Evolutionary conservation across 2,329 filamentous ascomycete species (phyloP).

Genomic region (Cryphonectria parasitica): DNA sequence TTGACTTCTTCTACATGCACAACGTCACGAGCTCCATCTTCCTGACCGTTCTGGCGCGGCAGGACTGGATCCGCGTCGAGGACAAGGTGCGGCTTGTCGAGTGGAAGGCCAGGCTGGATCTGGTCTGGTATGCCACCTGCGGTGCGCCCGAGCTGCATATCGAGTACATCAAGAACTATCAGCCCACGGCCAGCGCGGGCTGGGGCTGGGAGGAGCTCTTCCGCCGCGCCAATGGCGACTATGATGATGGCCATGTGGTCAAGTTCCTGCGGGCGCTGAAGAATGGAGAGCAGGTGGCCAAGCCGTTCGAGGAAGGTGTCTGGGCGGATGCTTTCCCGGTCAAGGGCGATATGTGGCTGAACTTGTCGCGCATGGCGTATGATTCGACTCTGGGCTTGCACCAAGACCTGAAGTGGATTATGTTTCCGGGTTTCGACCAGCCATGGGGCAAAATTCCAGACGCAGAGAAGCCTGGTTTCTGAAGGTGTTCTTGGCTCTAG

Average conservation of each 20-base stretch:
- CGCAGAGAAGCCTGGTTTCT: not conserved
- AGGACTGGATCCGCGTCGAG: slow-evolving; percentile 39
- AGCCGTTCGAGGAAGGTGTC: slow-evolving; percentile 30
- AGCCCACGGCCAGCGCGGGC: slow-evolving; percentile 23
- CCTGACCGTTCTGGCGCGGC: slow-evolving; percentile 36
- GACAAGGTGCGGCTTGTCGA: slow-evolving; percentile 63
- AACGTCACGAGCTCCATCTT: slow-evolving; percentile 40
- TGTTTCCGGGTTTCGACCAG: not conserved
- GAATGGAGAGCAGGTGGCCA: slow-evolving; percentile 35
- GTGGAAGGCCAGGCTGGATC: slow-evolving; percentile 66
- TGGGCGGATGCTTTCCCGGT: slow-evolving; percentile 51
- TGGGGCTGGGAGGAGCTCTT: slow-evolving; percentile 38
- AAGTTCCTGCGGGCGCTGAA: slow-evolving; percentile 42
- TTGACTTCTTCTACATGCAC: slow-evolving; percentile 66
- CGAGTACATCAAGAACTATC: slow-evolving; percentile 32
- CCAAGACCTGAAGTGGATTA: slow-evolving; percentile 5
- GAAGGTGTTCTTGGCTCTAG: no score
- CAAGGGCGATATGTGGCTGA: slow-evolving; percentile 56
- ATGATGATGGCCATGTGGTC: slow-evolving; percentile 42
- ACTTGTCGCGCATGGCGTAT: slow-evolving; percentile 9
- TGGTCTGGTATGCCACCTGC: slow-evolving; percentile 66
- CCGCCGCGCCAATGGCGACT: slow-evolving; percentile 30
- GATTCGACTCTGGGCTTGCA: slow-evolving; percentile 4
- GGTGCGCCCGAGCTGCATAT: slow-evolving; percentile 45
- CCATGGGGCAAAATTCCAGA: slow-evolving; percentile 1